Percentiles rank a stretch among this genome's conserved stretches.
Conservation (phyloP, 345 rosid species). For the Noccaea caerulescens region DNA sequence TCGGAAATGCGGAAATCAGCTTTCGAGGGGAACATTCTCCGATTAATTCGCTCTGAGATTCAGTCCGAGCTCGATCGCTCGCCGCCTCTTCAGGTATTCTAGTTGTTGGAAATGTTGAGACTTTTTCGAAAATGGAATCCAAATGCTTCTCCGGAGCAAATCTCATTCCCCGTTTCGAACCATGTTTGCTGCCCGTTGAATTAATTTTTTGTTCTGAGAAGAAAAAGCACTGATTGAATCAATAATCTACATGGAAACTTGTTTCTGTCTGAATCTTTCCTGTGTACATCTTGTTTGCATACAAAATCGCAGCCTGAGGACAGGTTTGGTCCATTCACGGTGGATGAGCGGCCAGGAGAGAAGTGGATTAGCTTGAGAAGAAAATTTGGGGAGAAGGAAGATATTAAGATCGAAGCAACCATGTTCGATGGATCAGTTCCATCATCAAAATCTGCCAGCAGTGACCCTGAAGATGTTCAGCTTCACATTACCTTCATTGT, state of each 20-base stretch:
- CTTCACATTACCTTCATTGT: constrained; percentile 75
- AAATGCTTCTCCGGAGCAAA: not conserved
- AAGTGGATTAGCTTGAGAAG: constrained; percentile 79
- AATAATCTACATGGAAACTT: not conserved
- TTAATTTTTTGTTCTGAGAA: not conserved
- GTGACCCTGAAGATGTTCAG: constrained; percentile 46
- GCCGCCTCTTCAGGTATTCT: constrained; percentile 45
- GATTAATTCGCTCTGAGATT: constrained; percentile 67
- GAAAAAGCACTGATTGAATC: not conserved
- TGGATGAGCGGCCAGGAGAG: constrained; percentile 77
- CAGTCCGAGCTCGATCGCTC: constrained; percentile 66
- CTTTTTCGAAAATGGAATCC: constrained; percentile 4
- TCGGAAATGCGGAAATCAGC: constrained; percentile 82
- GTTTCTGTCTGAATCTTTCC: not conserved
- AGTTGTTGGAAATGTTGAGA: not conserved
- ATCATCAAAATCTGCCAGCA: constrained; percentile 43
- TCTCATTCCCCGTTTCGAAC: not conserved
- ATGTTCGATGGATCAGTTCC: constrained; percentile 80
- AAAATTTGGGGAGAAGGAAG: constrained; percentile 65
- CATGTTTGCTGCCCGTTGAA: not conserved
- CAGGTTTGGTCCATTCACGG: constrained; percentile 55
- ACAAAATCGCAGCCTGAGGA: constrained; percentile 52
- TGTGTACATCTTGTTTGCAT: constrained; percentile 2
- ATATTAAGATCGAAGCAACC: constrained; percentile 80
- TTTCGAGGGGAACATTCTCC: constrained; percentile 62